Evolutionary conservation across 352 stramenopile genomes (phyloP).

Genomic region (Bremia lactucae): DNA sequence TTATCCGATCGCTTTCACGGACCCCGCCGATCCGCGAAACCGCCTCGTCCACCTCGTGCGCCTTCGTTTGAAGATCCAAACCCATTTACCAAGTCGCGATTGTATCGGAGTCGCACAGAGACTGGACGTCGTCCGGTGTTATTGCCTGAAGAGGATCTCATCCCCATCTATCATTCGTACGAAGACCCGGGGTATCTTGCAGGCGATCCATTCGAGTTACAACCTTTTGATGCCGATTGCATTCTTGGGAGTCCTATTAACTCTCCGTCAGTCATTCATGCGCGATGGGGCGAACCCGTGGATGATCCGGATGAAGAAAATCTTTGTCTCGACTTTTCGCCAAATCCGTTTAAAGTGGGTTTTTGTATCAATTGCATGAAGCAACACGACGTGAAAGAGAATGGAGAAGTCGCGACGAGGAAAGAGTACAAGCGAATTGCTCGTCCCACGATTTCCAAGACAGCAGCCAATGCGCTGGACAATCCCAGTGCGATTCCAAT

Average conservation of each 20-base stretch:
- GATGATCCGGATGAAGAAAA: constrained; percentile 77
- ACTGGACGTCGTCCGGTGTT: constrained; percentile 12
- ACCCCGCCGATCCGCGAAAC: constrained; percentile 4
- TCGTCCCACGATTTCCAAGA: constrained; percentile 55
- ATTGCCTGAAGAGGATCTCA: constrained; percentile 22
- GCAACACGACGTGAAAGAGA: constrained; percentile 72
- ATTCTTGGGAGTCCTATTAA: constrained; percentile 69
- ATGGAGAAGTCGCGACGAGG: constrained; percentile 45
- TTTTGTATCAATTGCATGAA: constrained; percentile 88
- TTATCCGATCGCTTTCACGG: constrained; percentile 26
- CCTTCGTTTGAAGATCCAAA: constrained; percentile 18
- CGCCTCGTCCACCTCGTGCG: constrained; percentile 9
- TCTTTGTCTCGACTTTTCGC: constrained; percentile 66
- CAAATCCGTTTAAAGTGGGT: constrained; percentile 79
- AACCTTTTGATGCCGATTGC: constrained; percentile 63
- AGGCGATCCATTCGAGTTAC: constrained; percentile 39
- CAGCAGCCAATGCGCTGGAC: constrained; percentile 67
- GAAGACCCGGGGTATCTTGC: constrained; percentile 65
- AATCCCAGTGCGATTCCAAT: constrained; percentile 55
- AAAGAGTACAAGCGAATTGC: constrained; percentile 84
- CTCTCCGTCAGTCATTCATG: constrained; percentile 73
- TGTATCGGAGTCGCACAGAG: constrained; percentile 25
- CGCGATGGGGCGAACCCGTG: constrained; percentile 72
- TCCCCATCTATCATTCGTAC: constrained; percentile 61
- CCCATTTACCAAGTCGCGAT: constrained; percentile 12